Base-by-base conservation (phyloP, 371 early-diverging fungal species). In the Vairimorpha ceranae region DNA sequence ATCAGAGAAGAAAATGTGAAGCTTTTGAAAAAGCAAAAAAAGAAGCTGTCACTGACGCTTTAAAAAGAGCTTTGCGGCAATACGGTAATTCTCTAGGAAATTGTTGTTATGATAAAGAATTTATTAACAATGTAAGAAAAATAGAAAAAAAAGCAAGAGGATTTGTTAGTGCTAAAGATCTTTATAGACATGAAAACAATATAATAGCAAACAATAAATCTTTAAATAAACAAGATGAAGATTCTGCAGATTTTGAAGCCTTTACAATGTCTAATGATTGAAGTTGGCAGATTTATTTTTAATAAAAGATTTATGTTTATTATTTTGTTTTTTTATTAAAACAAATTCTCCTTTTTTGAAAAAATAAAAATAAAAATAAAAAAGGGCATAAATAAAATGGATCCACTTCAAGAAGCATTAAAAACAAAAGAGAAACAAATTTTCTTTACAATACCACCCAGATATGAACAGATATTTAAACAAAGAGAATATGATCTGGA, bases 81-180 rank as follows among this genome's bases (percentile, higher is more conserved):
- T 96, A 95, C 86, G 99, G 99, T 19, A 92, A 92, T 72, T 87
- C 87, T 7, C 72, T 96, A 48, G 98, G 98, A 17, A 92, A 92
- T 74, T 95, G 96, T 72, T 83, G 93, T 0, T 93, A 94, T 80
- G 93, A 96, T 80, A 94, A 93, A 83, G 85, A 86, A 10, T 94
- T 85, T 82, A 65, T 91, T 41, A 86, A 80, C 67, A 83, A 85
- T 29, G 77, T 95, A 12, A 72, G 77, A 17, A 81, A 65, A n/a
- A 32, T 70, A 17, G 29, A 65, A 25, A 75, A 75, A 43, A 43
- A 36, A 15, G 63, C 63, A n/a, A 54, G 54, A 68, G 64, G 38
- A 30, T 51, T 33, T 25, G 19, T 69, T n/a, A 68, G 45, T 29
- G 46, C 65, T 14, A 66, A 67, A 27, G 70, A 70, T 70, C 48